Percentiles rank a stretch among this genome's conserved stretches.
Conservation (phyloP, 495 filamentous ascomycete genomes). For the Penicillium psychrofluorescens region DNA sequence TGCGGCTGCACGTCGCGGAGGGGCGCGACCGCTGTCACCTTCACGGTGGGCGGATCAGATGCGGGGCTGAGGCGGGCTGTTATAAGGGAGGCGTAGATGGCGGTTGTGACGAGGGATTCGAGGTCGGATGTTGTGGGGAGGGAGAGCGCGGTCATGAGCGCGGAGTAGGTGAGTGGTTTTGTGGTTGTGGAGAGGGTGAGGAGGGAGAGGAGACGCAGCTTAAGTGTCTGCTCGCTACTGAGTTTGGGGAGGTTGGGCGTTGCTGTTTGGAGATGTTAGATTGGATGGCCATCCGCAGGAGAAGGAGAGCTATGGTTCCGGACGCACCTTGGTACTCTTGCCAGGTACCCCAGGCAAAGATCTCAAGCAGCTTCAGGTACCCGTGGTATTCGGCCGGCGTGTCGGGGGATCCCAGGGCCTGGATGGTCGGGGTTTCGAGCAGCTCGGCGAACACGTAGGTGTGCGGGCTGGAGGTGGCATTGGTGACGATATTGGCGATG, state of each 20-base stretch:
- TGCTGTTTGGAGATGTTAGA: conserved; percentile 23
- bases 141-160: conserved; percentile 58
- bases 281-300: neutral
- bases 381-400: conserved; percentile 40
- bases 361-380: conserved; percentile 71
- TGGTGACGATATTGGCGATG: conserved; percentile 75
- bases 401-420: conserved; percentile 51
- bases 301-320: neutral
- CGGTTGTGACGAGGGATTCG: conserved; percentile 82
- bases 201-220: conserved; percentile 87
- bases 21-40: conserved; percentile 70
- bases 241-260: conserved; percentile 61
- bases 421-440: conserved; percentile 73
- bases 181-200: conserved; percentile 61
- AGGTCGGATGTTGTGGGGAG: conserved; percentile 63
- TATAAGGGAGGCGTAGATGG: conserved; percentile 81
- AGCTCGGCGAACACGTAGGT: conserved; percentile 95
- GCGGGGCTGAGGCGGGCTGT: conserved; percentile 73
- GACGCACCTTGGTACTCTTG: conserved; percentile 58
- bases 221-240: conserved; percentile 63
- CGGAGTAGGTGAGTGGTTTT: conserved; percentile 62
- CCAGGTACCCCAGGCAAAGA: conserved; percentile 93
- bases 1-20: conserved; percentile 76
- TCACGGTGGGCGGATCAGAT: conserved; percentile 54
- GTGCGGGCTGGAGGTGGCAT: conserved; percentile 80